Evolutionary conservation across 2,329 filamentous ascomycete genomes (phyloP).

Genomic region (Apiospora arundinis): DNA sequence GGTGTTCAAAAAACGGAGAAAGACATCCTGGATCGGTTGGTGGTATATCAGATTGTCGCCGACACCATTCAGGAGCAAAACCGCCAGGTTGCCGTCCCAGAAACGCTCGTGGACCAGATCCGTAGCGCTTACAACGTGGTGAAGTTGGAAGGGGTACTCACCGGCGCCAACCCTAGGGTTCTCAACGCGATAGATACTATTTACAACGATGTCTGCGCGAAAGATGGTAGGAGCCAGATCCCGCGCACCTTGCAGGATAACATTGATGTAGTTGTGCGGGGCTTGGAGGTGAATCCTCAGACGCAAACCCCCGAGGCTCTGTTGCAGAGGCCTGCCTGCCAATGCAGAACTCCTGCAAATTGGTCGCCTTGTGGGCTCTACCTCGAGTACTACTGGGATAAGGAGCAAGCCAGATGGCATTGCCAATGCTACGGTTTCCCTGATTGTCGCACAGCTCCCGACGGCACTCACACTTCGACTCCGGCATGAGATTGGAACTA

Average conservation of each 20-base stretch:
- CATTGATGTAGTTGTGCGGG: not conserved
- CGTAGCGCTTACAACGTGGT: not conserved
- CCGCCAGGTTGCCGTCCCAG: not conserved
- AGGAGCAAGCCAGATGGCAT: not conserved
- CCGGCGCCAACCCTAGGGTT: not conserved
- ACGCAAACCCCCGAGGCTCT: too few relatives aligned
- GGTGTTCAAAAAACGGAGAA: not conserved
- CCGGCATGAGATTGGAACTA: too few relatives aligned
- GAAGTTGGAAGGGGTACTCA: not conserved
- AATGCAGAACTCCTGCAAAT: not conserved
- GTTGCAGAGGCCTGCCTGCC: not conserved
- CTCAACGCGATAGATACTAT: not conserved
- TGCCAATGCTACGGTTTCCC: not conserved
- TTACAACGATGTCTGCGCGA: not conserved
- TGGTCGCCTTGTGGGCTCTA: not conserved
- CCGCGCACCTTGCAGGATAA: not conserved
- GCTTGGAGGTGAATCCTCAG: not conserved
- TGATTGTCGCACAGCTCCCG: too few relatives aligned
- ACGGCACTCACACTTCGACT: not conserved
- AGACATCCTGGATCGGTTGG: not conserved
- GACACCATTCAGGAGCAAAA: not conserved
- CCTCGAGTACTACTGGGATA: not conserved
- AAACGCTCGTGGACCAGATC: not conserved
- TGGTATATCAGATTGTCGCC: not conserved
- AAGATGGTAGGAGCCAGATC: not conserved